Conservation (phyloP, 148 eudicot species). For the Chenopodium suecicum region DNA sequence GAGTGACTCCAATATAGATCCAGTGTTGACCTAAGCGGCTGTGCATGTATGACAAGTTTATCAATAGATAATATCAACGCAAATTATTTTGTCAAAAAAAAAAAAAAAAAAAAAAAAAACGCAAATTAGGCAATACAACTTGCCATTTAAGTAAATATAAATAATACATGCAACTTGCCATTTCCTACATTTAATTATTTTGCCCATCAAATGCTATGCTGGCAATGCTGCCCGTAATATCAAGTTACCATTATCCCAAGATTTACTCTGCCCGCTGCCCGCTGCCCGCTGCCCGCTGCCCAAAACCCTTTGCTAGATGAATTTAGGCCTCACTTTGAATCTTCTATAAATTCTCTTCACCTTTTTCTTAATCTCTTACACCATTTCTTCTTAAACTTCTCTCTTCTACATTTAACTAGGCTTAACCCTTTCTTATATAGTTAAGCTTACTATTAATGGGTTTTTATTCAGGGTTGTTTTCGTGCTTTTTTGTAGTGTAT, state of each 20-base stretch:
- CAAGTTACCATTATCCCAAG: conserved; percentile 1
- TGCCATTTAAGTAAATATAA: conserved; percentile 9
- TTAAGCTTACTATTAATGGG: too few species aligned
- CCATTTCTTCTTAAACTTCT: background rate
- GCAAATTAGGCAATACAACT: conserved; percentile 10
- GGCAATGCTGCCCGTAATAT: background rate
- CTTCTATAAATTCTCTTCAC: conserved; percentile 21
- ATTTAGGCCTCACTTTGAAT: conserved; percentile 15
- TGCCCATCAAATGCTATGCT: background rate
- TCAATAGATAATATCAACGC: background rate
- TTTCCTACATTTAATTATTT: background rate
- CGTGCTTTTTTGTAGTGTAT: too few species aligned
- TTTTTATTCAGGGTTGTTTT: too few species aligned
- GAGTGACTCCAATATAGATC: too few species aligned
- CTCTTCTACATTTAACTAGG: background rate
- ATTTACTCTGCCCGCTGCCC: conserved; percentile 18
- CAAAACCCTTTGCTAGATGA: conserved; percentile 18
- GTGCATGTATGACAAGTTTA: too few species aligned
- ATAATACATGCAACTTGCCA: conserved; percentile 18
- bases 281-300: conserved; percentile 26
- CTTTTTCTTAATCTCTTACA: background rate
- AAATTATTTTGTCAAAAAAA: background rate
- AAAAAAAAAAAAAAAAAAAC: background rate
- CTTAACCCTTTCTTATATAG: background rate
- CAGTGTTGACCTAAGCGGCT: too few species aligned